Base-by-base conservation (phyloP, 2,329 filamentous ascomycete genomes). In the Calonectria hongkongensis region DNA sequence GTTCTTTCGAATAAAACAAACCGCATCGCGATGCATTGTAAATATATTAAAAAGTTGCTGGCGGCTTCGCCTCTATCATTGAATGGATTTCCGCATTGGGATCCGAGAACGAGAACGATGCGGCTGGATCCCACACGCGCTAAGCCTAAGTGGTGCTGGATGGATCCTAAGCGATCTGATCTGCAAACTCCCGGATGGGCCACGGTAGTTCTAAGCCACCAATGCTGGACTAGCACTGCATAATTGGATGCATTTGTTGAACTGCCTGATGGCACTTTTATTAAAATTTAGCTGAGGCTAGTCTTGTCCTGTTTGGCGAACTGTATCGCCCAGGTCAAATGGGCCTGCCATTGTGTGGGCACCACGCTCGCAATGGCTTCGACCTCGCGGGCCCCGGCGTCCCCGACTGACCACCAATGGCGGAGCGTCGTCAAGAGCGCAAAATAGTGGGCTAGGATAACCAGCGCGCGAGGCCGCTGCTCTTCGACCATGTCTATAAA, bases 361-460 rank as follows among this genome's bases (percentile, higher is more conserved):
- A 77, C 43, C n/a, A 51, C 51, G 28, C 43, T 50, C 50, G 70
- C 64, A 43, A 78, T 74, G 8, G 76, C 76, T 15, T 64, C 41
- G 1, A 76, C 70, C 62, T 78, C 75, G 2, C 75, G 68, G 2
- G 41, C 25, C 3, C 76, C 75, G 28, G 74, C 70, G 39, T 77
- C 68, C 12, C 74, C 77, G 27, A 79, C 47, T 72, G 70, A 79
- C 76, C 78, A 79, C 15, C 72, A 48, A 4, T 66, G 48, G 48
- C 70, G 66, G 3, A 78, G 39, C 47, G 73, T 67, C 18, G 69
- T 66, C 5, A 78, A 43, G 5, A 76, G 45, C 1, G 76, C 74
- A 71, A 78, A 79, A 27, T 77, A 78, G 41, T 79, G 74, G 10
- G 74, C 78, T 21, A 79, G 47, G 18, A 79, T 72, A 0, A 79